Evolutionary conservation across 495 filamentous ascomycete species (phyloP).

Genomic region (Aspergillus ostianus): DNA sequence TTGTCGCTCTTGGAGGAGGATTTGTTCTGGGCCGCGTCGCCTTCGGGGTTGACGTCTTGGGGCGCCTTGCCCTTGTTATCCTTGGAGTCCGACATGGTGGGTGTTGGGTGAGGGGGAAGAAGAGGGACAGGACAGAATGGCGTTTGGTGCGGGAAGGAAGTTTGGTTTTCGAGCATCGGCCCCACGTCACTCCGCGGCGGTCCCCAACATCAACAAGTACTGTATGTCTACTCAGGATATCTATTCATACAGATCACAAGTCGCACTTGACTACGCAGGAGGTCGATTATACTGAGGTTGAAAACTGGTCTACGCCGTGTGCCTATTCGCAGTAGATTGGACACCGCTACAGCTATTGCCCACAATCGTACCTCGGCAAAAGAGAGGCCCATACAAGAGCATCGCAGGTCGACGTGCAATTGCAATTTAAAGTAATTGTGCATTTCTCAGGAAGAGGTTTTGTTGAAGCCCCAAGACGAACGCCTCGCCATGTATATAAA

Average conservation of each 20-base stretch:
- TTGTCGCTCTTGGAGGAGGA: slow-evolving; percentile 22
- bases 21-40: slow-evolving; percentile 8
- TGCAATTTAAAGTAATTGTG: too few relatives aligned
- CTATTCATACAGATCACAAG: background rate
- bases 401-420: too few relatives aligned
- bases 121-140: slow-evolving; percentile 10
- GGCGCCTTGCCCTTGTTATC: slow-evolving; percentile 43
- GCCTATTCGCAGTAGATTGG: too few relatives aligned
- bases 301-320: too few relatives aligned
- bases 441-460: background rate
- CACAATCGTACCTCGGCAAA: too few relatives aligned
- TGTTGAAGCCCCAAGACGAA: slow-evolving; percentile 19
- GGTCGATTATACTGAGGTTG: too few relatives aligned
- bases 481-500: slow-evolving; percentile 2
- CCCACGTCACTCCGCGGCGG: slow-evolving; percentile 30
- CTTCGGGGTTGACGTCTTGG: slow-evolving; percentile 18
- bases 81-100: slow-evolving; percentile 39
- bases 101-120: slow-evolving; percentile 17
- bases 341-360: too few relatives aligned
- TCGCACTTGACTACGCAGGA: background rate
- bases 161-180: slow-evolving; percentile 15
- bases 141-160: slow-evolving; percentile 21
- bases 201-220: background rate
- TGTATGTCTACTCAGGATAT: too few relatives aligned
- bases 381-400: background rate